Percentiles rank a stretch among this genome's conserved stretches.
Evolutionary conservation across 202 grass and related monocot species (phyloP).

Genomic region (Eragrostis tef): DNA sequence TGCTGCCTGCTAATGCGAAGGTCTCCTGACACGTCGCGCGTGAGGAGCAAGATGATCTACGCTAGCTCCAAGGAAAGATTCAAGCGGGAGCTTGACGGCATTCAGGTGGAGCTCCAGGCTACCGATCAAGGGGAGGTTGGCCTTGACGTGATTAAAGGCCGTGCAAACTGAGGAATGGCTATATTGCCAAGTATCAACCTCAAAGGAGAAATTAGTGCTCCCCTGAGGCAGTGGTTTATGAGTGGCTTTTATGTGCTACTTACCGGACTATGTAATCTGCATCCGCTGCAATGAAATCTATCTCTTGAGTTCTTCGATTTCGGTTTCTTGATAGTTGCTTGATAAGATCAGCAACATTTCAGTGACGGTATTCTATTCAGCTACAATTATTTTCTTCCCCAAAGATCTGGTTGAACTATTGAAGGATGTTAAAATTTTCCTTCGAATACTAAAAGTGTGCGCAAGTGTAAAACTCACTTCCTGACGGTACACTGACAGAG

Average conservation of each 20-base stretch:
- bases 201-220: conserved; percentile 30
- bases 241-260: conserved; percentile 29
- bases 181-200: conserved; percentile 2
- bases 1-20: conserved; percentile 14
- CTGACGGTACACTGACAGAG: not conserved
- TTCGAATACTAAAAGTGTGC: not conserved
- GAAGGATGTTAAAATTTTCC: not conserved
- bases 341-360: not conserved
- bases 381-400: not conserved
- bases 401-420: not conserved
- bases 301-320: not conserved
- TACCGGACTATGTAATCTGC: conserved; percentile 32
- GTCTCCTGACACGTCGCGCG: conserved; percentile 65
- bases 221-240: conserved; percentile 31
- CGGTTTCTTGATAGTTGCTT: not conserved
- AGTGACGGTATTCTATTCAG: not conserved
- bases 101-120: conserved; percentile 79
- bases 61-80: conserved; percentile 84
- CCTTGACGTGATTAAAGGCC: conserved; percentile 68
- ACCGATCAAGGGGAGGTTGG: conserved; percentile 69
- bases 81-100: conserved; percentile 80
- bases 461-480: not conserved
- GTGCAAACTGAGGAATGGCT: conserved; percentile 50
- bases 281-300: conserved; percentile 15
- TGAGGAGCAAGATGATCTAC: conserved; percentile 86